Evolutionary conservation across 1,284 basidiomycete genomes (phyloP).

Genomic region (Naganishia cerealis): DNA sequence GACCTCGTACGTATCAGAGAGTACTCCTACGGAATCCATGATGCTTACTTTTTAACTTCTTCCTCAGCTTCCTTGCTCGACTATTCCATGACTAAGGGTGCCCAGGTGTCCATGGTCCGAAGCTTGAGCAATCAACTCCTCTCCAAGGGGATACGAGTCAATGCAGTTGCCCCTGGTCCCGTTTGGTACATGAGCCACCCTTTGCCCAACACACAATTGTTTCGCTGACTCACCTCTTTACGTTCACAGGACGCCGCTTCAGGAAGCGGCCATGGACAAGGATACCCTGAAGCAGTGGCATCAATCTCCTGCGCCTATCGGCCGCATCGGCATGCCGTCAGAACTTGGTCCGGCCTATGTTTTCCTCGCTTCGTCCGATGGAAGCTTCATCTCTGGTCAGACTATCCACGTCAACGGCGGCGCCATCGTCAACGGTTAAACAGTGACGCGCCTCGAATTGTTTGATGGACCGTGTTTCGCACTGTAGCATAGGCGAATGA

Average conservation of each 20-base stretch:
- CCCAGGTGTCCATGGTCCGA: slow-evolving; percentile 62
- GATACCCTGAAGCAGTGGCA: slow-evolving; percentile 47
- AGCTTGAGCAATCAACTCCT: slow-evolving; percentile 62
- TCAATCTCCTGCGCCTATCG: slow-evolving; percentile 47
- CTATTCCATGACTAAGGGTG: slow-evolving; percentile 63
- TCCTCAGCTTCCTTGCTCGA: slow-evolving; percentile 58
- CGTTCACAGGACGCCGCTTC: slow-evolving; percentile 45
- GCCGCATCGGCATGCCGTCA: slow-evolving; percentile 52
- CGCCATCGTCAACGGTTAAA: too few species aligned
- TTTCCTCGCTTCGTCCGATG: slow-evolving; percentile 36
- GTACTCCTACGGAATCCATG: not conserved
- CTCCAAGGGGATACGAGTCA: slow-evolving; percentile 57
- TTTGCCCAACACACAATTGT: not conserved
- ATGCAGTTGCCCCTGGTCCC: slow-evolving; percentile 52
- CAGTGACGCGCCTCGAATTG: too few species aligned
- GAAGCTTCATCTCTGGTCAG: too few species aligned
- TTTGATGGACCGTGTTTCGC: too few species aligned
- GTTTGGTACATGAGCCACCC: not conserved
- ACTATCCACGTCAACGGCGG: too few species aligned
- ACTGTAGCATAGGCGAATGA: too few species aligned
- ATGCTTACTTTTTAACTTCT: too few species aligned
- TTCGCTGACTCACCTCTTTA: not conserved
- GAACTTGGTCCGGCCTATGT: slow-evolving; percentile 53
- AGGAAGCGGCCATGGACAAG: slow-evolving; percentile 49
- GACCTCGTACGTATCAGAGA: slow-evolving; percentile 44